Base-by-base conservation (phyloP, 345 rosid genomes). In the Eucalyptus curtisii region DNA sequence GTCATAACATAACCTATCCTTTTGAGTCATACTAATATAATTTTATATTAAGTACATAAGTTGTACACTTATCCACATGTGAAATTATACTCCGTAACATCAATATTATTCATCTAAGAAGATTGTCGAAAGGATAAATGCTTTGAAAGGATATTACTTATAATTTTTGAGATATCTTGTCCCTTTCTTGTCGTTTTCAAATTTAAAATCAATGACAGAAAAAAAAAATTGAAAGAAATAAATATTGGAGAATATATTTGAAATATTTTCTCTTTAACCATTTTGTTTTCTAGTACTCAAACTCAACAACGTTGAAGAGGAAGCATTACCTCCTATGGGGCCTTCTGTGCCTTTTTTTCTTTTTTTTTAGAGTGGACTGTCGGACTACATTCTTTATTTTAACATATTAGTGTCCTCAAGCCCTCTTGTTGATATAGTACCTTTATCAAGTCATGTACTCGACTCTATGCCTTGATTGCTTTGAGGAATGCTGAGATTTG, bases 301-400 rank as follows among this genome's bases (percentile, higher is more conserved):
- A 30, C 68, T 61, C 33, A 6, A 61, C 68, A 61, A 61, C 57
- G 25, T 52, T 52, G 57, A 52, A 52, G 57, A 52, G 57, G 57
- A 3, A 52, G 57, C 57, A 0, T 52, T 19, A 52, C 1, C 24
- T 52, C 24, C 24, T n/a, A n/a, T n/a, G n/a, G 55, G 22, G 9
- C 55, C 22, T 50, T 50, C 4, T 0, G 57, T 0, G 25, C 57
- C 57, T 52, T 52, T 52, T 52, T 0, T n/a, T n/a, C n/a, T n/a
- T n/a, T 5, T 1, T 20, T 52, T 52, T 52, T 2, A 19, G 2
- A 10, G 10, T 52, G 10, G 5, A 52, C 2, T 52, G 4, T 52
- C 4, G 0, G 0, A 3, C 19, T 52, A 7, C 10, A 52, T 52
- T 52, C 4, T 52, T 52, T 52, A 52, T 52, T 52, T 19, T 19